Base-by-base conservation (phyloP, 2,329 filamentous ascomycete genomes). In the Myriosclerotinia scirpicola region DNA sequence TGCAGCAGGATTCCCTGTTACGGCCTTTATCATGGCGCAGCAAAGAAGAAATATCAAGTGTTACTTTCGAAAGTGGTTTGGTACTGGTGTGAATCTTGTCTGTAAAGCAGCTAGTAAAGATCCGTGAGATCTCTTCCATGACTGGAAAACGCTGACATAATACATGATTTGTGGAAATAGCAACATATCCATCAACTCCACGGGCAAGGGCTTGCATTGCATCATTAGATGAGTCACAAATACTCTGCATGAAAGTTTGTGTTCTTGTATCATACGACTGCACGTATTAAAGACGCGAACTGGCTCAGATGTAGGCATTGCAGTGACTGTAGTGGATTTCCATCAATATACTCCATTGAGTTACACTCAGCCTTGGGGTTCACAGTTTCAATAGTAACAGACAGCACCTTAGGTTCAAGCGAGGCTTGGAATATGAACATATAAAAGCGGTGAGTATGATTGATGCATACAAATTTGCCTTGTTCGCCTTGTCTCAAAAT, bases 391-490 rank as follows among this genome's bases (percentile, higher is more conserved):
- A 60, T 22, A 20, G 15, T n/a, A 50, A 15, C n/a, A 22, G n/a
- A 38, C 14, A 38, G 50, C 8, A 7, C 48, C 56, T 6, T 22
- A 9, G 8, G 12, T 60, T 30, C 38, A 50, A 50, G 56, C 30
- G 8, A 3, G n/a, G 15, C 12, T 60, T 17, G 20, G 44, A 60
- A 50, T 17, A 12, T 44, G n/a, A 15, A 12, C 50, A 60, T 12
- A 4, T 60, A 4, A 44, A 50, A 38, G 56, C 56, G 56, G 56
- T 50, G 56, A 60, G 30, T 26, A 20, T 50, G 6, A 36, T 50
- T 36, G 7, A 60, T 38, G 44, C 11, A n/a, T 34, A 36, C 5
- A 48, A 34, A 36, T 59, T 30, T 58, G 34, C 54, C 54, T 30
- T 12, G 22, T 44, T 58, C 26, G 42, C 42, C 42, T 59, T 26